Base-by-base conservation (phyloP, 1,284 basidiomycete species). In the Austroboletus novae-zelandiae region DNA sequence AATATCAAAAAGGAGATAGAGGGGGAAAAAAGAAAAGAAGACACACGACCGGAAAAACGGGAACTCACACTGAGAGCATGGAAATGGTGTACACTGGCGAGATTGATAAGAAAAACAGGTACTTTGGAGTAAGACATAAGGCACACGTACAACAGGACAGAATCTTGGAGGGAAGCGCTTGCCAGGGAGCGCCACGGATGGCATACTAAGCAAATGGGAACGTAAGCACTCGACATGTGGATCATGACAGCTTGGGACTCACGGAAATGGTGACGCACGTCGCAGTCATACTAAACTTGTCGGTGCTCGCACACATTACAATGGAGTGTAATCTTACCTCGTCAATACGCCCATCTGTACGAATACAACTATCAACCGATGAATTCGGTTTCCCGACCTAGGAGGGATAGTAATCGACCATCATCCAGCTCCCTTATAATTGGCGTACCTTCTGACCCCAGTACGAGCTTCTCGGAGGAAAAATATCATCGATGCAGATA, bases 401-500 rank as follows among this genome's bases (percentile, higher is more conserved):
- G 11, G 3, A 18, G 23, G 18, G 10, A 20, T 23, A 23, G 5
- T 23, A 23, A 23, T 23, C 20, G 20, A 27, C 20, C 10, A 10
- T 17, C 13, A 35, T 29, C 9, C 14, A 14, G 9, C 18, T 18
- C 7, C 20, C 18, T 23, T 9, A 20, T 40, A 20, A n/a, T 25
- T n/a, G 8, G 14, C 32, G 1, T 27, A 51, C 52, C 52, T 53
- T 27, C 9, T 46, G 23, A 47, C 31, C 9, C 53, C 53, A 3
- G 46, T 48, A 13, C 36, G 50, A 2, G 34, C 43, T 20, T 54
- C 53, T 6, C 46, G 43, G 17, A 54, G 50, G 23, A 45, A 52
- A 46, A 39, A 52, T 15, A 54, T 31, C 53, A 54, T 54, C 2
- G 53, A 52, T 9, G 1, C 36, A 1, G 43, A 7, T 8, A 54